These are phyloP conservation scores for Allium sativum DNA, from an alignment of 106 monocot genomes.

Conservation along the genomic window DNA sequence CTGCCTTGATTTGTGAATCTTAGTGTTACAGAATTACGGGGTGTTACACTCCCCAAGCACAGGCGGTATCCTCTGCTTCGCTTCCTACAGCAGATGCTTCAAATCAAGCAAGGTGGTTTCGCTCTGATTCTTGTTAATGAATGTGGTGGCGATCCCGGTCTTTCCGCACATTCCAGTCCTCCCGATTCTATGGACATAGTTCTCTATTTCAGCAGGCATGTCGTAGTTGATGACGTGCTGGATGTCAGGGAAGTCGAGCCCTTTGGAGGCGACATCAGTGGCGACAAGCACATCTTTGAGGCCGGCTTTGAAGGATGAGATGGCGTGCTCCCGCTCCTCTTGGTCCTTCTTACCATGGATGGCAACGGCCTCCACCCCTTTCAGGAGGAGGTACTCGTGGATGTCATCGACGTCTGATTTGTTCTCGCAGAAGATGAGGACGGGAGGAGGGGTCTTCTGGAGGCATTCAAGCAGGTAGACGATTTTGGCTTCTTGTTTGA, in stretches of 20 bases:
- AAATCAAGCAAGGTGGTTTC: conserved; percentile 88
- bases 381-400: conserved; percentile 86
- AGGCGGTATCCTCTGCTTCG: conserved; percentile 91
- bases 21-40: too few relatives aligned
- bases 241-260: conserved; percentile 90
- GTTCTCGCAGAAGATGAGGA: conserved; percentile 91
- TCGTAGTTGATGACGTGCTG: conserved; percentile 96
- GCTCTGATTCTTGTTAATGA: conserved; percentile 98
- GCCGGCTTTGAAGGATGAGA: conserved; percentile 70
- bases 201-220: conserved; percentile 97
- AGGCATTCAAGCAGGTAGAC: conserved; percentile 97
- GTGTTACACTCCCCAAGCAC: conserved; percentile 75
- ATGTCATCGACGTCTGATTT: conserved; percentile 98
- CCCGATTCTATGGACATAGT: conserved; percentile 90
- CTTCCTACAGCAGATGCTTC: conserved; percentile 86
- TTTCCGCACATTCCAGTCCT: conserved; percentile 89
- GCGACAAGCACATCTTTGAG: conserved; percentile 92
- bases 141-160: conserved; percentile 87
- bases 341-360: conserved; percentile 98
- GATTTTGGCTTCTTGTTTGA: conserved; percentile 94
- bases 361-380: conserved; percentile 91
- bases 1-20: too few relatives aligned
- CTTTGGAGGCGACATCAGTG: conserved; percentile 95
- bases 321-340: conserved; percentile 83
- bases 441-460: conserved; percentile 95